Evolutionary conservation across 2,329 filamentous ascomycete genomes (phyloP), one percentile per base, ranked within the genome.

Genomic region (Ophiostoma sp.): DNA sequence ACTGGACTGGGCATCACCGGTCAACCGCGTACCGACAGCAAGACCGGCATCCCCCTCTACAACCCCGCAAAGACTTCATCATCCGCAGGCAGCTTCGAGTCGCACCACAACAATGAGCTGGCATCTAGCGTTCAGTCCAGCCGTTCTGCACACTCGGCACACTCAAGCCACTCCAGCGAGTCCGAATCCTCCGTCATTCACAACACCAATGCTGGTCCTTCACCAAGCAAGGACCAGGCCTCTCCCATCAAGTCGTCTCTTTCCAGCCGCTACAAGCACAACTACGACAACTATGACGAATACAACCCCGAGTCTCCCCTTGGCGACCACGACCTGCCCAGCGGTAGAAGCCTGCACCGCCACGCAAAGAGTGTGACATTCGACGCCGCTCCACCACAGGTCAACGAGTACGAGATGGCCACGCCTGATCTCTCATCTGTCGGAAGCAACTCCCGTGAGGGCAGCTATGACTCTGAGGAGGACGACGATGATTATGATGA

Each of bases 351-450:
- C 15, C 84, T 93, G 60, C 90, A 93, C 77, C 90, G 93, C 69
- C 92, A 97, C 80, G 89, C 93, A 67, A 99, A 99, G 84, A 97
- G 94, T 76, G 95, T 99, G 71, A 99, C 94, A 0, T 99, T 99
- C 78, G 93, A 98, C 80, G 91, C 90, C 52, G 93, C 92, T 1
- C 94, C 94, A 31, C 95, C 95, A 33, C 92, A 96, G 77, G 86
- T 99, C 76, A 97, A 98, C 77, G 95, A 99, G 80, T 99, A 98
- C 79, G 95, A 98, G 80, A 94, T 97, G 91, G 91, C 93, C 44
- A 99, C 95, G 1, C 95, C 95, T 13, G 95, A 97, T 77, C 87
- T 96, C n/a, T 97, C 94, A 1, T 96, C 94, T 0, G 85, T 96
- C 33, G 92, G 92, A 35, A 94, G 92, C 67, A 93, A 90, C 75